Conservation (phyloP, 169 alveolate species). For the Plasmodium vivax region DNA sequence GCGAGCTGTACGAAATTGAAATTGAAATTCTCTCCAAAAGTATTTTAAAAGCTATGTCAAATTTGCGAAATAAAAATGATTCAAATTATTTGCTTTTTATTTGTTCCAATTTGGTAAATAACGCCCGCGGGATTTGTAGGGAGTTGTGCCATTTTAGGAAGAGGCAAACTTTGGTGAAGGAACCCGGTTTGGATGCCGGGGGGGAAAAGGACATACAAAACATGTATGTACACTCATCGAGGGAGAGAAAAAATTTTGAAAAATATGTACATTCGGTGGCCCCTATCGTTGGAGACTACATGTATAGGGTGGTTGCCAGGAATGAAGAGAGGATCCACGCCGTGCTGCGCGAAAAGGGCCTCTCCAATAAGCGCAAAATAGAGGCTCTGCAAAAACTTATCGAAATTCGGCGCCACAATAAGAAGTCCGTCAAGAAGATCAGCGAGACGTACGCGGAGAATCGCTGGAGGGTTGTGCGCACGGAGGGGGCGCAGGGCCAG, state of each 20-base stretch:
- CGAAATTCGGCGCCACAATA: conserved; percentile 55
- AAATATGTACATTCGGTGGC: conserved; percentile 38
- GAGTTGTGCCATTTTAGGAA: conserved; percentile 12
- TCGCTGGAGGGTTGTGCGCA: conserved; percentile 51
- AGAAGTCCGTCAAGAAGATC: conserved; percentile 1
- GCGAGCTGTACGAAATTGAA: conserved; percentile 57
- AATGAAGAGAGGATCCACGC: conserved; percentile 33
- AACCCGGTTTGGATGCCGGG: background rate
- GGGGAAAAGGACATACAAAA: background rate
- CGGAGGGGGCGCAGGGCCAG: background rate
- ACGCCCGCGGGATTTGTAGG: conserved; percentile 62
- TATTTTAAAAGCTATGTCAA: conserved; percentile 63
- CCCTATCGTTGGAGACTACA: conserved; percentile 60
- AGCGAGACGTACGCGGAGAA: conserved; percentile 46
- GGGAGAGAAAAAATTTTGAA: conserved; percentile 33
- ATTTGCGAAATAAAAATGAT: conserved; percentile 64
- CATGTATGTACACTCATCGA: background rate
- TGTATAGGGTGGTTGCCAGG: conserved; percentile 66
- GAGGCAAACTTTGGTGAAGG: background rate
- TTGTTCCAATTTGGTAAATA: conserved; percentile 62
- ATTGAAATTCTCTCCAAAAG: conserved; percentile 70
- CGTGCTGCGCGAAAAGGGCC: background rate
- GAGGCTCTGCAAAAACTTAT: conserved; percentile 30
- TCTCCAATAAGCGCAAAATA: conserved; percentile 19
- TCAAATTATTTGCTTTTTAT: conserved; percentile 71